Percentiles rank a stretch among this genome's conserved stretches.
phyloP scores from a whole-genome alignment of 345 rosid species.

The Adansonia digitata region DNA sequence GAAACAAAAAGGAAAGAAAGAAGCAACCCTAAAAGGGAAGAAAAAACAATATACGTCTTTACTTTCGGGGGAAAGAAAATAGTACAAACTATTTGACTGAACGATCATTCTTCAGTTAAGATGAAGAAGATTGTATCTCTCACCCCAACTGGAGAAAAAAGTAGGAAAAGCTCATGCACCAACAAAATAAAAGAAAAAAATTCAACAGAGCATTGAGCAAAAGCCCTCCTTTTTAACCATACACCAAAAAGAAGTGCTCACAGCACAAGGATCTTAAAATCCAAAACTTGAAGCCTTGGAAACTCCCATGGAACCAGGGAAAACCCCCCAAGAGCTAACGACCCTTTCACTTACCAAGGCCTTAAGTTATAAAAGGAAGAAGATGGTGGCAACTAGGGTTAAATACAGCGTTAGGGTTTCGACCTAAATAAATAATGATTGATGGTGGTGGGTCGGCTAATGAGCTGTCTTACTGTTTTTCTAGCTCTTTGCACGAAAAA shows the following conservation, averaged over 20 bases:
- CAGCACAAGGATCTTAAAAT: background rate
- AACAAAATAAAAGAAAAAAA: too few relatives aligned
- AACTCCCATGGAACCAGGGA: background rate
- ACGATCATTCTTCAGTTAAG: background rate
- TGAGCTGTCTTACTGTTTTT: slow-evolving; percentile 2
- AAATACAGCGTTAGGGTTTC: background rate
- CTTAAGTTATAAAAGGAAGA: background rate
- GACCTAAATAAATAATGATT: background rate
- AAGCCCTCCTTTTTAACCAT: background rate
- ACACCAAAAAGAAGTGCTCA: background rate
- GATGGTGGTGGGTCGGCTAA: slow-evolving; percentile 1
- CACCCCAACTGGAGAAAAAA: background rate
- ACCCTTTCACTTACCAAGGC: background rate
- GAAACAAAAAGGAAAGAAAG: background rate
- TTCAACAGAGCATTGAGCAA: background rate
- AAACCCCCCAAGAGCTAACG: background rate
- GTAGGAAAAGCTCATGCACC: background rate
- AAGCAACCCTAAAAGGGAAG: background rate
- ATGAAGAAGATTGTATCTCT: background rate
- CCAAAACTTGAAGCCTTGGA: background rate
- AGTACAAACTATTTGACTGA: background rate
- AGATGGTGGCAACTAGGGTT: background rate
- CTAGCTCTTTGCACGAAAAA: background rate
- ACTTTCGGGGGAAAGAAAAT: background rate
- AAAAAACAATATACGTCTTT: background rate